These are phyloP conservation scores for Wallacemonas collosoma DNA, from an alignment of 208 protist genomes.

Conservation along the genomic window DNA sequence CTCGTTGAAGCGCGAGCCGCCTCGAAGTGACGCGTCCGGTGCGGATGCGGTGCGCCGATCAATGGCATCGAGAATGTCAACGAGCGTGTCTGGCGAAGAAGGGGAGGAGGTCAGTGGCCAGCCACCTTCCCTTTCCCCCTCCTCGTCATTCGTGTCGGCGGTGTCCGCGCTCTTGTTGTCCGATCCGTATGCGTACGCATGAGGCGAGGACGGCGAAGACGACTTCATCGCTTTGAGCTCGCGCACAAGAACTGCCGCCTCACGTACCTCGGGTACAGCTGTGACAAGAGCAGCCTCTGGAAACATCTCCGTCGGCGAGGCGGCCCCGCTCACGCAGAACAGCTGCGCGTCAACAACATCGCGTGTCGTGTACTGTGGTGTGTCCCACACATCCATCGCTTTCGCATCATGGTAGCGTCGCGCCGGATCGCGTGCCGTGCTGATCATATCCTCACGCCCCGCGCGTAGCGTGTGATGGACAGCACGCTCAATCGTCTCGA, in stretches of 20 bases:
- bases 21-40: not conserved
- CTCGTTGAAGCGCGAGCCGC: not conserved
- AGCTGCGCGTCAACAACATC: not conserved
- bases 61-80: conserved; percentile 10
- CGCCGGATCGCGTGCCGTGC: not conserved
- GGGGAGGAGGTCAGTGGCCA: not conserved
- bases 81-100: conserved; percentile 11
- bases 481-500: conserved; percentile 8
- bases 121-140: not conserved
- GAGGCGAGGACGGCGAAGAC: not conserved
- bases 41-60: conserved; percentile 1
- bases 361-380: not conserved
- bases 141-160: not conserved
- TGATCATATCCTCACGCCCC: conserved; percentile 16
- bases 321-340: too few relatives aligned
- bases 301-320: not conserved
- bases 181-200: too few relatives aligned
- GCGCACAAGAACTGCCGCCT: not conserved
- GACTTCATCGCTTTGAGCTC: not conserved
- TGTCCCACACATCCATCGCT: not conserved
- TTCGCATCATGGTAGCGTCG: conserved; percentile 10
- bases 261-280: conserved; percentile 1
- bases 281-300: not conserved
- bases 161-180: too few relatives aligned
- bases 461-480: conserved; percentile 22